These are phyloP conservation scores for Rhynchosporium graminicola DNA, from an alignment of 2,329 filamentous ascomycete species.

Conservation along the genomic window DNA sequence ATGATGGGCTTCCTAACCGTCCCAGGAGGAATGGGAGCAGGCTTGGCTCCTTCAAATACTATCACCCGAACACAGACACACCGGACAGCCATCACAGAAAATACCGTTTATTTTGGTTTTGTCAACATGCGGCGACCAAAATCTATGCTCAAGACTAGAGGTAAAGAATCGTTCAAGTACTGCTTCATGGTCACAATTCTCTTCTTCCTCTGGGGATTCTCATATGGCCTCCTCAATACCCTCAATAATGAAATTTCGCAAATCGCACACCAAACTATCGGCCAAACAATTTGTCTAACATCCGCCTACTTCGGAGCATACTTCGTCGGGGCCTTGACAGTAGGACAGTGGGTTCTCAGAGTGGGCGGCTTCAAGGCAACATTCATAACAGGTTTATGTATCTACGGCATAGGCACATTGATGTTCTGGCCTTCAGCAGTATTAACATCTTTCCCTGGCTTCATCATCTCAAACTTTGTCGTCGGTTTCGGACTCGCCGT, in stretches of 20 bases:
- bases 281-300: slow-evolving; percentile 67
- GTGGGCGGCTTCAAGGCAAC: slow-evolving; percentile 75
- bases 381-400: slow-evolving; percentile 73
- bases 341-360: slow-evolving; percentile 70
- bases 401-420: slow-evolving; percentile 76
- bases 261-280: slow-evolving; percentile 57
- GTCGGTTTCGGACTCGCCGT: slow-evolving; percentile 76
- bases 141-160: slow-evolving; percentile 67
- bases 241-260: slow-evolving; percentile 71
- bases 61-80: slow-evolving; percentile 19
- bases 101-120: slow-evolving; percentile 71
- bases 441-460: slow-evolving; percentile 73
- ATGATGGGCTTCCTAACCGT: slow-evolving; percentile 38
- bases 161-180: slow-evolving; percentile 67
- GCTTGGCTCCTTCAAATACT: slow-evolving; percentile 11
- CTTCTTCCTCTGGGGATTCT: slow-evolving; percentile 89
- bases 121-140: slow-evolving; percentile 70
- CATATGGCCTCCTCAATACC: slow-evolving; percentile 82
- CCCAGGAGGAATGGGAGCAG: slow-evolving; percentile 22
- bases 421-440: slow-evolving; percentile 85
- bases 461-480: slow-evolving; percentile 72
- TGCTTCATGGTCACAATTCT: slow-evolving; percentile 75
- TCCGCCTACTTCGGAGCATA: slow-evolving; percentile 73
- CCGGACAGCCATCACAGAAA: slow-evolving; percentile 27
- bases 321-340: slow-evolving; percentile 66